These are phyloP conservation scores for Wickerhamomyces mucosus DNA, from an alignment of 805 yeast species.

Conservation along the genomic window DNA sequence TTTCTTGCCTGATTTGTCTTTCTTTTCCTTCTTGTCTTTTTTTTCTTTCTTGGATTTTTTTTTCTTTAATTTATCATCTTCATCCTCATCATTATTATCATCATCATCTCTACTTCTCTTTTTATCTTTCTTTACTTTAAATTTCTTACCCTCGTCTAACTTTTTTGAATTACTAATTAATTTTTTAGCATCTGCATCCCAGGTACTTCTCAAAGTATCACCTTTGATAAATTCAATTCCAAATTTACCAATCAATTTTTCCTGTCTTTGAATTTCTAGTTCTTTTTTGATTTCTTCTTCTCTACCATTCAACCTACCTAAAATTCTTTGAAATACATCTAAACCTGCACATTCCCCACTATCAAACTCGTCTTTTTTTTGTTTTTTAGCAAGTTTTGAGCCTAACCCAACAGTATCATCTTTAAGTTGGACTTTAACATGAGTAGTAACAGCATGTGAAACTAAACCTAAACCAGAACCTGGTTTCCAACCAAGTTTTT, in stretches of 20 bases:
- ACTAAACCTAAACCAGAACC: slow-evolving; percentile 81
- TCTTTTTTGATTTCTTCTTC: slow-evolving; percentile 57
- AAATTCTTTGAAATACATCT: slow-evolving; percentile 84
- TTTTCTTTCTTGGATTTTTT: slow-evolving; percentile 7
- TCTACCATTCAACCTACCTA: slow-evolving; percentile 85
- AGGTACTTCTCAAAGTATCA: slow-evolving; percentile 72
- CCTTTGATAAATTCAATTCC: slow-evolving; percentile 85
- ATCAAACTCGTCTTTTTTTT: slow-evolving; percentile 58
- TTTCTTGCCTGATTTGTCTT: slow-evolving; percentile 18
- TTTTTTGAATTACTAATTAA: slow-evolving; percentile 13
- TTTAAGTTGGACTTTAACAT: slow-evolving; percentile 74
- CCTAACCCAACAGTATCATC: slow-evolving; percentile 85
- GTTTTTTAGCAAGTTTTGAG: slow-evolving; percentile 55
- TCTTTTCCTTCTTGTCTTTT: slow-evolving; percentile 22
- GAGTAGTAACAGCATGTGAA: slow-evolving; percentile 60
- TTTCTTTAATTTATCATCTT: neutral
- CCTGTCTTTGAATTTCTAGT: slow-evolving; percentile 57
- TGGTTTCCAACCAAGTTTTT: slow-evolving; percentile 84
- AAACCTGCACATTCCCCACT: slow-evolving; percentile 83
- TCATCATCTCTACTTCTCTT: slow-evolving; percentile 23
- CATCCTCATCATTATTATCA: slow-evolving; percentile 14
- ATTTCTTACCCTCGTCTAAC: slow-evolving; percentile 3
- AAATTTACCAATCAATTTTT: slow-evolving; percentile 75
- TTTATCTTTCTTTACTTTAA: slow-evolving; percentile 5
- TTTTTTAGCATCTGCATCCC: slow-evolving; percentile 52